Evolutionary conservation across 2,329 filamentous ascomycete species (phyloP), one percentile per base, ranked within the genome.

Genomic region (Coniochaeta prunicola): DNA sequence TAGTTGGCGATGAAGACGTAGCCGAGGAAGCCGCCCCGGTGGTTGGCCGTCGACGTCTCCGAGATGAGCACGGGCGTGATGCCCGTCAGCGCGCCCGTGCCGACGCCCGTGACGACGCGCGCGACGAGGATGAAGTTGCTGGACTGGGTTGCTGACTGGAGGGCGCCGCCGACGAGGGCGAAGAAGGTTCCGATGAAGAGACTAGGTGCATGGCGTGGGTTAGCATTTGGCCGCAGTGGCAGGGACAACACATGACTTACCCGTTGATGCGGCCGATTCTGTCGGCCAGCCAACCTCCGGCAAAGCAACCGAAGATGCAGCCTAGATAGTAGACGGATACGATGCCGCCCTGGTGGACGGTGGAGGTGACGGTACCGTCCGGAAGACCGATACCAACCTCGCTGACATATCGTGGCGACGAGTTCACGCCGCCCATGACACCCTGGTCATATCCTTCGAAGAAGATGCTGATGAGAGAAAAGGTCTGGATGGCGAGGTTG

Each of bases 311-410:
- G 57, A 77, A 75, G 59, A 81, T 78, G 19, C 72, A 74, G 5
- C 80, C 80, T 26, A 82, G 70, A 62, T 82, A 82, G 64, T 82
- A 82, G 2, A 79, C 71, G n/a, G 78, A 77, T 19, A 79, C 77
- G 53, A 82, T 75, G 38, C 80, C 80, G 8, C 80, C 80, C 64
- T 81, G 76, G 60, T 80, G 76, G 3, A 75, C 73, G 13, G 74
- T 73, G 63, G 78, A 68, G 12, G 78, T 81, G 30, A 81, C 74
- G 3, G 70, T 74, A 28, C 76, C 79, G 62, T 77, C 73, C 0
- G 73, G 63, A 9, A 61, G 55, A 17, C 80, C 79, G 53, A 82
- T 80, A 50, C 73, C 73, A 9, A 80, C 76, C 64, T 73, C 69
- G 13, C 65, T 63, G 24, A 77, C 71, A 65, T 75, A 78, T 55